Conservation (phyloP, 371 early-diverging fungal genomes). For the Parasitella parasitica region DNA sequence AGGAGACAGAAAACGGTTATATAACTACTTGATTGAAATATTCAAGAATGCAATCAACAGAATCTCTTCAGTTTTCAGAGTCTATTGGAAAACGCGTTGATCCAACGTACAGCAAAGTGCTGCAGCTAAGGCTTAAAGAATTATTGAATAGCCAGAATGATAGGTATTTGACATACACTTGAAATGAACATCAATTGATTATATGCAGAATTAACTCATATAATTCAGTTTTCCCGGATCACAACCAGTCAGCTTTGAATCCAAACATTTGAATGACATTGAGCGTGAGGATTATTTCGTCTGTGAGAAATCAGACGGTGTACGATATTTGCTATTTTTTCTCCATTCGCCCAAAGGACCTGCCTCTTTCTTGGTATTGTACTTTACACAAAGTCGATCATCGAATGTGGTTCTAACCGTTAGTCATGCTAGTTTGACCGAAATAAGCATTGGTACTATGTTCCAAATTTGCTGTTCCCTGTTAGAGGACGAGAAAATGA, state of each 20-base stretch:
- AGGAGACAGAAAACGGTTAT: neutral
- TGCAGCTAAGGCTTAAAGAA: constrained; percentile 44
- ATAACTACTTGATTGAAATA: neutral
- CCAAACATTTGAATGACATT: constrained; percentile 64
- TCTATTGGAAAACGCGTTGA: constrained; percentile 53
- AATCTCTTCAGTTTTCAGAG: constrained; percentile 28
- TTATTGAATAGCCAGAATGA: constrained; percentile 38
- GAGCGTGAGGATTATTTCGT: constrained; percentile 85
- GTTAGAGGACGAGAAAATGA: constrained; percentile 52
- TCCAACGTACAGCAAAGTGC: constrained; percentile 42
- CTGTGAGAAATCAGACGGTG: constrained; percentile 89
- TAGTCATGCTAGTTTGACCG: constrained; percentile 61
- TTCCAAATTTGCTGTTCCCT: constrained; percentile 65
- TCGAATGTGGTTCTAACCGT: neutral
- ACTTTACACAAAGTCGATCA: neutral
- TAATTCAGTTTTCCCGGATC: constrained; percentile 80
- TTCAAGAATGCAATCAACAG: constrained; percentile 1
- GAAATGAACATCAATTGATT: neutral
- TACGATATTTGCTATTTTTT: constrained; percentile 74
- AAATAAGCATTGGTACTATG: constrained; percentile 62
- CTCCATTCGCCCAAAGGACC: constrained; percentile 55
- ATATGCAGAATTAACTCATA: neutral
- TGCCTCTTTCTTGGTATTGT: constrained; percentile 63
- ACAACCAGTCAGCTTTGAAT: constrained; percentile 81
- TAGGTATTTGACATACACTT: constrained; percentile 26